Evolutionary conservation across 2,329 filamentous ascomycete genomes (phyloP), one percentile per base, ranked within the genome.

Genomic region (Tolypocladium ophioglossoides): DNA sequence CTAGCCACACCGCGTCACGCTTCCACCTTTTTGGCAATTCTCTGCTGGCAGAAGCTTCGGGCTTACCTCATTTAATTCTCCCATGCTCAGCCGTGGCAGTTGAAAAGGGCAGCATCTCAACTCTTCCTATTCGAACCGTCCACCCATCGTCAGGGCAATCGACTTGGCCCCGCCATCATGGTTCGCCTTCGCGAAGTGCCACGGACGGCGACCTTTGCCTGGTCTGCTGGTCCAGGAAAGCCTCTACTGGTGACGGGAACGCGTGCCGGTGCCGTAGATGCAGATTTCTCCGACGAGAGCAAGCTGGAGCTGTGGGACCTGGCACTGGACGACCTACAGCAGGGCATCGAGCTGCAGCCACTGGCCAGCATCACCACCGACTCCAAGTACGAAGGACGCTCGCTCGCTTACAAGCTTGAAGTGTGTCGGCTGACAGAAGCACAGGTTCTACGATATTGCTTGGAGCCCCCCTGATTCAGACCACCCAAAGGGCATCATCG

Each of bases 301-400:
- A 92, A 92, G 74, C 77, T 99, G 55, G 94, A 99, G 76, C 79
- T 99, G 57, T 99, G 94, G 94, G 90, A 97, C 72, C 78, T 99
- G 61, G 85, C 83, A 66, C 78, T 97, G 61, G 89, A 95, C 70
- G 84, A 84, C 70, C 74, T 83, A 58, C 79, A 87, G 57, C 84
- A 88, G 66, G 85, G 84, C 54, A 78, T 89, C 53, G 94, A 97
- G 75, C 83, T 96, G 54, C 86, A 91, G 70, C 91, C 94, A 57
- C 76, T 91, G 66, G 87, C 84, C 58, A 92, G 85, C 72, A 84
- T 97, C 66, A 84, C 78, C 69, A 91, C 89, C 51, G 94, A 97
- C 65, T 91, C 92, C 56, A 94, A 89, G 91, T 95, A 83, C 52
- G 58, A 32, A 44, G 49, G 49, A 20, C 22, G 24, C 34, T 41